phyloP scores from a whole-genome alignment of 2,329 filamentous ascomycete species.

The Hymenoscyphus repandus region DNA sequence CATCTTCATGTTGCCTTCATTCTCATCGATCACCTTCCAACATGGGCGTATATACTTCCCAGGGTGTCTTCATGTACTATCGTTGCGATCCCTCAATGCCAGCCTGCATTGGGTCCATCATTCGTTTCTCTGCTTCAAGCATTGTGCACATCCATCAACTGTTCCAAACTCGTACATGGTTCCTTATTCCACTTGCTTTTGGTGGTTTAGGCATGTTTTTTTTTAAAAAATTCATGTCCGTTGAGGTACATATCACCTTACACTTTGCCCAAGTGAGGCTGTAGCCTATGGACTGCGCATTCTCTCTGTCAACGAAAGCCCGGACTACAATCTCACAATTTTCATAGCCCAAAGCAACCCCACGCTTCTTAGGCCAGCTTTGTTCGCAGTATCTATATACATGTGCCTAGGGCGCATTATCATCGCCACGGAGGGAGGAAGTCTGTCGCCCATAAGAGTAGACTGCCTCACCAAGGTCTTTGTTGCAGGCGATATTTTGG shows the following conservation, averaged over 20 bases:
- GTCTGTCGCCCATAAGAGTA: slow-evolving; percentile 29
- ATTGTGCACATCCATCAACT: slow-evolving; percentile 35
- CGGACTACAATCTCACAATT: slow-evolving; percentile 21
- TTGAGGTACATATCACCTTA: slow-evolving; percentile 2
- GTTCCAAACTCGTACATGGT: slow-evolving; percentile 39
- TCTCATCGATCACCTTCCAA: background rate
- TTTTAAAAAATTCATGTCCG: slow-evolving; percentile 3
- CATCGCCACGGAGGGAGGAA: slow-evolving; percentile 30
- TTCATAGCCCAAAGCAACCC: slow-evolving; percentile 33
- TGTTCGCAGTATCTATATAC: slow-evolving; percentile 36
- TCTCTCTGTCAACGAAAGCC: slow-evolving; percentile 18
- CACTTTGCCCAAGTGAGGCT: slow-evolving; percentile 30
- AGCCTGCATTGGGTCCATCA: slow-evolving; percentile 37
- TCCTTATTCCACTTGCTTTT: slow-evolving; percentile 43
- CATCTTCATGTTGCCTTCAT: background rate
- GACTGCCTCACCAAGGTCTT: slow-evolving; percentile 38
- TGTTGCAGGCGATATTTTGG: slow-evolving; percentile 22
- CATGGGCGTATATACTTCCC: background rate
- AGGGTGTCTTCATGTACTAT: slow-evolving; percentile 29
- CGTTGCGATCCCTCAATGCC: slow-evolving; percentile 42
- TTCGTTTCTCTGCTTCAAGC: slow-evolving; percentile 35
- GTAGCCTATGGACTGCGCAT: slow-evolving; percentile 32
- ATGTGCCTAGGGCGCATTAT: slow-evolving; percentile 37
- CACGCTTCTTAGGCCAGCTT: slow-evolving; percentile 34
- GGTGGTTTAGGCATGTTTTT: slow-evolving; percentile 41